Evolutionary conservation across 1,284 basidiomycete species (phyloP), one percentile per base, ranked within the genome.

Genomic region (Ustilago loliicola): DNA sequence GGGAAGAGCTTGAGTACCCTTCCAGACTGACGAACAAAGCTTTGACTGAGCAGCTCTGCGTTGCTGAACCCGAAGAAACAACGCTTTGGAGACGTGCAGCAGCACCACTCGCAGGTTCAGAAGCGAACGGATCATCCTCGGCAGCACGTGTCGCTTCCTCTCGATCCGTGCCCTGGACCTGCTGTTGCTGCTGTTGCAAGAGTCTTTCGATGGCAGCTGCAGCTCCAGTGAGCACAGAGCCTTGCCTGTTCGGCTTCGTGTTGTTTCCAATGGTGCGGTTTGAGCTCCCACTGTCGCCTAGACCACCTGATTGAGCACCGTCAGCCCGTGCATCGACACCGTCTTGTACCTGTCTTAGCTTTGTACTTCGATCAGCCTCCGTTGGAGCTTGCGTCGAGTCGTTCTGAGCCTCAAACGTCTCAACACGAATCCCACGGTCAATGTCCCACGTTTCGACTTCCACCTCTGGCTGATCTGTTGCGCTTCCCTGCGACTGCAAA

Each of bases 371-470:
- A 36, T 32, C 29, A 15, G 23, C 57, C 32, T 10, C 38, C 2
- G 10, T 9, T 23, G 52, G 3, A 34, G 45, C 30, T 29, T 17
- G 51, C 23, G 19, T 13, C 3, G 29, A 23, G 19, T 53, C 54
- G 29, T 64, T 40, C 53, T 53, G 47, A 34, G 62, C 64, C 53
- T 83, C 82, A 32, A 80, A 83, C 23, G 77, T 69, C 71, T 82
- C 82, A 15, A 88, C 86, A 11, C 88, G 70, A 34, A 86, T 82
- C 1, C 85, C 87, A 0, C 85, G 85, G 45, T 86, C 84, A 17
- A 86, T 79, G 53, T 86, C 81, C 74, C 80, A 84, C 15, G 82
- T 81, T 57, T 85, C 83, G 7, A 86, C 61, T n/a, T 84, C 55
- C 17, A 80, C 67, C 13, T 77, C 60, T 13, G 58, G 60, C 51